Conservation (phyloP, 2,329 filamentous ascomycete genomes). For the Eutypella sp. region DNA sequence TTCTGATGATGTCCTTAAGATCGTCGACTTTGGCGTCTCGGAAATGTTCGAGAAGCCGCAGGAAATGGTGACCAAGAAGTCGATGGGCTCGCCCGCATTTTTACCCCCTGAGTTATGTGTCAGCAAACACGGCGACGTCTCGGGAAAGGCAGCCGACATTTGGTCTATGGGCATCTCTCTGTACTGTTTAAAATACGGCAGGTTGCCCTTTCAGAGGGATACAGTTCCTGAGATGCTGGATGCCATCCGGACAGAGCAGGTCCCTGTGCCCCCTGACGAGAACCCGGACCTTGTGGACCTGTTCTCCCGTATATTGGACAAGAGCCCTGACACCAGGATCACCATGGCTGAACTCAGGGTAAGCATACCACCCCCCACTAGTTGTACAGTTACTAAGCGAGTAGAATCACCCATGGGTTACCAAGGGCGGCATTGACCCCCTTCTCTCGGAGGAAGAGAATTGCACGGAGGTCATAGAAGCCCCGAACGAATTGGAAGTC, state of each 20-base stretch:
- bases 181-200: slow-evolving; percentile 86
- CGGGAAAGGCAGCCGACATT: slow-evolving; percentile 85
- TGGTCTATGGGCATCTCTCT: slow-evolving; percentile 98
- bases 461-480: slow-evolving; percentile 71
- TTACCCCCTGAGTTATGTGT: slow-evolving; percentile 90
- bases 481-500: slow-evolving; percentile 85
- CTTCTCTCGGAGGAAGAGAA: slow-evolving; percentile 82
- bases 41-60: slow-evolving; percentile 90
- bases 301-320: slow-evolving; percentile 70
- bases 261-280: slow-evolving; percentile 57
- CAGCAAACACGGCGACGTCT: slow-evolving; percentile 78
- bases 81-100: slow-evolving; percentile 91
- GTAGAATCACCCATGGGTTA: slow-evolving; percentile 91
- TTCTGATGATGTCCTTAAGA: slow-evolving; percentile 87
- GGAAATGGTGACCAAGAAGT: slow-evolving; percentile 88
- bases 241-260: slow-evolving; percentile 69
- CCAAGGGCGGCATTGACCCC: slow-evolving; percentile 69
- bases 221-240: slow-evolving; percentile 85
- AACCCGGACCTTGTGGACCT: slow-evolving; percentile 69
- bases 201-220: slow-evolving; percentile 76
- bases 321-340: slow-evolving; percentile 78
- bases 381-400: slow-evolving; percentile 15
- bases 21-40: slow-evolving; percentile 98
- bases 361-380: slow-evolving; percentile 29
- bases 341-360: slow-evolving; percentile 78